These are phyloP conservation scores for Porcisia deanei DNA, from an alignment of 208 protist species.

Conservation along the genomic window DNA sequence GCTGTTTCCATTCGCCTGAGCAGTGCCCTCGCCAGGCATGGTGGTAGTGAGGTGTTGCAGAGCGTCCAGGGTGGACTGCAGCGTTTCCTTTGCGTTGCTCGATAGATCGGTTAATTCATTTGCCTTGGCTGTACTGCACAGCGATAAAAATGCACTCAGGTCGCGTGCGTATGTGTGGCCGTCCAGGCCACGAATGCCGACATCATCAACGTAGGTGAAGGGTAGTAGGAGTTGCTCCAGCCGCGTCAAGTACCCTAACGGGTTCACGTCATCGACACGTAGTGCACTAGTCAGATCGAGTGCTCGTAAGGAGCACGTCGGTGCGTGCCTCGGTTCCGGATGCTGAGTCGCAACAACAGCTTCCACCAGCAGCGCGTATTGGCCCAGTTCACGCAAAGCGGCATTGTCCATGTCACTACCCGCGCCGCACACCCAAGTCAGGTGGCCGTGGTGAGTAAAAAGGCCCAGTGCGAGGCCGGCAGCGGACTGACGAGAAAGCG, in stretches of 20 bases:
- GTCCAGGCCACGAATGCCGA: slow-evolving; percentile 37
- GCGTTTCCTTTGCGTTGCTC: neutral
- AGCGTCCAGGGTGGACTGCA: slow-evolving; percentile 2
- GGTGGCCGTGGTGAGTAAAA: slow-evolving; percentile 29
- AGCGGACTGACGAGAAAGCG: slow-evolving; percentile 7
- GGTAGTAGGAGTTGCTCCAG: slow-evolving; percentile 54
- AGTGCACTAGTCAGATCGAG: slow-evolving; percentile 53
- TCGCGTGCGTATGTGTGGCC: slow-evolving; percentile 31
- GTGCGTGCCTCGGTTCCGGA: neutral
- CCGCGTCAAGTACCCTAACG: slow-evolving; percentile 36
- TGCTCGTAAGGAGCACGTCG: slow-evolving; percentile 33
- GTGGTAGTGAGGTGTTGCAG: slow-evolving; percentile 13
- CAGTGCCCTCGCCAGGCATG: neutral
- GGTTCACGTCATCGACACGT: slow-evolving; percentile 35
- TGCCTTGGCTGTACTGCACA: neutral
- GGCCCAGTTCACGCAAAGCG: slow-evolving; percentile 39
- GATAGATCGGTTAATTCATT: neutral
- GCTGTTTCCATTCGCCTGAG: neutral
- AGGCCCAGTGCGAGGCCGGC: slow-evolving; percentile 32
- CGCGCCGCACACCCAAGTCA: slow-evolving; percentile 37
- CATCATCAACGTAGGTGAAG: slow-evolving; percentile 44
- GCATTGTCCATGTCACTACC: slow-evolving; percentile 43
- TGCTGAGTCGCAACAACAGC: slow-evolving; percentile 10
- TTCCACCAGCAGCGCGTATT: slow-evolving; percentile 38
- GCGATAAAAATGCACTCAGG: slow-evolving; percentile 11